phyloP scores from a whole-genome alignment of 75 land plant genomes.

The Selaginella tamariscina region DNA sequence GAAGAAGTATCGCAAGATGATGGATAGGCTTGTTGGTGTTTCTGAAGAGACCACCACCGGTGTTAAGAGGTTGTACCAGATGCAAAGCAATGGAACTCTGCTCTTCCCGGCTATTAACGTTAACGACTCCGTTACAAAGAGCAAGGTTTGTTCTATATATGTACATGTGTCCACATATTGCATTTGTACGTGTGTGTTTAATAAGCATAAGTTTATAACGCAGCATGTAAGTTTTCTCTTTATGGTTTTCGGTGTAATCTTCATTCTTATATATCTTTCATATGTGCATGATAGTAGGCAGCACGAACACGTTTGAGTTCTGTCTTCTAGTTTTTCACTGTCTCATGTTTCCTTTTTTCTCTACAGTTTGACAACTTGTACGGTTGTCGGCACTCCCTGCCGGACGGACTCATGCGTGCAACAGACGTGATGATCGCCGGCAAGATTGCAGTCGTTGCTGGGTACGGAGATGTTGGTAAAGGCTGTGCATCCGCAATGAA shows the following conservation, averaged over 20 bases:
- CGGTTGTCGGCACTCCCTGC: slow-evolving; percentile 73
- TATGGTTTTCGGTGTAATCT: too few relatives aligned
- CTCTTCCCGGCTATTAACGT: slow-evolving; percentile 83
- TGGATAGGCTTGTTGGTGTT: slow-evolving; percentile 76
- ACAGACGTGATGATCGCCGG: slow-evolving; percentile 72
- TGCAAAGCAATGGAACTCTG: slow-evolving; percentile 54
- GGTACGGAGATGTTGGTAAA: slow-evolving; percentile 91
- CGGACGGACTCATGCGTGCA: slow-evolving; percentile 69
- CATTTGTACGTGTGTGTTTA: too few relatives aligned
- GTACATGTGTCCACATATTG: too few relatives aligned
- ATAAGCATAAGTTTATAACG: too few relatives aligned
- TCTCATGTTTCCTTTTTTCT: neutral
- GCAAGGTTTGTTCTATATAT: slow-evolving; percentile 48
- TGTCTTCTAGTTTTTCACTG: neutral
- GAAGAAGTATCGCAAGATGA: slow-evolving; percentile 66
- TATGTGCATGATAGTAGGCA: too few relatives aligned
- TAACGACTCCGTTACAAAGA: slow-evolving; percentile 91
- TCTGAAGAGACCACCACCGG: slow-evolving; percentile 94
- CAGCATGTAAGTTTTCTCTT: too few relatives aligned
- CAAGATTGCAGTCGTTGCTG: slow-evolving; percentile 65
- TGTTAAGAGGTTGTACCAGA: slow-evolving; percentile 82
- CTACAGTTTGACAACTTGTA: slow-evolving; percentile 79
- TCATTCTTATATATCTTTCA: too few relatives aligned
- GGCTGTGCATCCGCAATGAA: slow-evolving; percentile 85
- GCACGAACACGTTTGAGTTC: neutral